Conservation (phyloP, 1,284 basidiomycete genomes). For the Butyriboletus appendiculatus region DNA sequence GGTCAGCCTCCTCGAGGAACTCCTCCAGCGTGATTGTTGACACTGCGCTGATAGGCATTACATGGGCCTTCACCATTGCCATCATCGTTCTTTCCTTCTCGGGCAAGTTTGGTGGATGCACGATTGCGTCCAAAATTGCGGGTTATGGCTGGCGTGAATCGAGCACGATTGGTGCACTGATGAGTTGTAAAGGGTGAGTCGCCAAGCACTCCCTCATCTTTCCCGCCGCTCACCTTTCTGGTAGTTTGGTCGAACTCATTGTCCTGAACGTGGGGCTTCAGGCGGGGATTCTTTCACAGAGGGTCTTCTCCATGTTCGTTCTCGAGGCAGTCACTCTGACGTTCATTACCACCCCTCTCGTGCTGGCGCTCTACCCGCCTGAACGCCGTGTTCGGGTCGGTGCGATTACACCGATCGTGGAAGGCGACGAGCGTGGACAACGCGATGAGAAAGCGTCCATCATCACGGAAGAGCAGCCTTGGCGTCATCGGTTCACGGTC, state of each 20-base stretch:
- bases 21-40: conserved; percentile 26
- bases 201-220: neutral
- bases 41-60: conserved; percentile 66
- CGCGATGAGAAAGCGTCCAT: conserved; percentile 17
- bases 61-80: conserved; percentile 88
- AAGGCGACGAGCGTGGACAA: conserved; percentile 9
- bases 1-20: conserved; percentile 38
- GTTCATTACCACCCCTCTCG: conserved; percentile 86
- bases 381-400: conserved; percentile 43
- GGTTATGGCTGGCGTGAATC: conserved; percentile 83
- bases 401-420: neutral
- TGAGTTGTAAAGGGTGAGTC: conserved; percentile 91
- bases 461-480: conserved; percentile 20
- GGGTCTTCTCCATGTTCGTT: conserved; percentile 88
- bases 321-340: conserved; percentile 88
- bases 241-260: conserved; percentile 84
- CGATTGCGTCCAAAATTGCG: conserved; percentile 62
- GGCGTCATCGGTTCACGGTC: conserved; percentile 62
- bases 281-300: conserved; percentile 78
- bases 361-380: conserved; percentile 74
- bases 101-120: conserved; percentile 83
- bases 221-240: neutral
- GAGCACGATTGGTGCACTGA: conserved; percentile 85
- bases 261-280: conserved; percentile 92
- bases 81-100: conserved; percentile 82